These are phyloP conservation scores for Mediolabrus comicus DNA, from an alignment of 108 stramenopile genomes.

Conservation along the genomic window DNA sequence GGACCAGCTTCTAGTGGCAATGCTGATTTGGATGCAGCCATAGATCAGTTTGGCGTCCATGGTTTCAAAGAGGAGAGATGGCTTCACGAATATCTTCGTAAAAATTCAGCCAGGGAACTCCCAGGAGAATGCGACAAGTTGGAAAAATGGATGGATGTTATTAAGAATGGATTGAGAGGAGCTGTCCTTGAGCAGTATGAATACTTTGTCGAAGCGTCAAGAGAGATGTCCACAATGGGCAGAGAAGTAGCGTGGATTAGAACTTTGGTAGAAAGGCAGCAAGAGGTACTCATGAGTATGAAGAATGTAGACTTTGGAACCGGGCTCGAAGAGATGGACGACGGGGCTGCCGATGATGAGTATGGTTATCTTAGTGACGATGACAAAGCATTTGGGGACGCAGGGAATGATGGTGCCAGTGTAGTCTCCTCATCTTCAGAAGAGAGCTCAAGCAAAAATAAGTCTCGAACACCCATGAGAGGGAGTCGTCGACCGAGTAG, in stretches of 20 bases:
- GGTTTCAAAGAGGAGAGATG: constrained; percentile 64
- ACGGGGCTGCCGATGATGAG: constrained; percentile 28
- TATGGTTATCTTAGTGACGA: constrained; percentile 41
- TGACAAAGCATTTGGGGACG: constrained; percentile 30
- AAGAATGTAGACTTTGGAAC: constrained; percentile 79
- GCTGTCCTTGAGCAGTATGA: constrained; percentile 87
- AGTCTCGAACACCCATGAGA: constrained; percentile 30
- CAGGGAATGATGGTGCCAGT: constrained; percentile 19
- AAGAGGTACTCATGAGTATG: constrained; percentile 80
- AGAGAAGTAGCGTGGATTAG: constrained; percentile 71
- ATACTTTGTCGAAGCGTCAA: constrained; percentile 86
- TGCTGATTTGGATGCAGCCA: constrained; percentile 41
- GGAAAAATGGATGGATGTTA: constrained; percentile 72
- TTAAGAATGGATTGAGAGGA: constrained; percentile 76
- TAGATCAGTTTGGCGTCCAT: constrained; percentile 59
- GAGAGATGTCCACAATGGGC: constrained; percentile 90
- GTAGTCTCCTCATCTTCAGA: constrained; percentile 42
- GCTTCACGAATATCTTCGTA: constrained; percentile 71
- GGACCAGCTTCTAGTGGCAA: constrained; percentile 26
- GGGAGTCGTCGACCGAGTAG: constrained; percentile 7
- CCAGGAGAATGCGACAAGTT: constrained; percentile 49
- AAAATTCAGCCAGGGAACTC: constrained; percentile 63
- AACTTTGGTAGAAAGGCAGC: constrained; percentile 70
- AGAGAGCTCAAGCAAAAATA: constrained; percentile 12
- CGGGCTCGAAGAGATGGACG: constrained; percentile 50